These are phyloP conservation scores for Pythium scleroteichum DNA, from an alignment of 352 stramenopile species.

Conservation along the genomic window DNA sequence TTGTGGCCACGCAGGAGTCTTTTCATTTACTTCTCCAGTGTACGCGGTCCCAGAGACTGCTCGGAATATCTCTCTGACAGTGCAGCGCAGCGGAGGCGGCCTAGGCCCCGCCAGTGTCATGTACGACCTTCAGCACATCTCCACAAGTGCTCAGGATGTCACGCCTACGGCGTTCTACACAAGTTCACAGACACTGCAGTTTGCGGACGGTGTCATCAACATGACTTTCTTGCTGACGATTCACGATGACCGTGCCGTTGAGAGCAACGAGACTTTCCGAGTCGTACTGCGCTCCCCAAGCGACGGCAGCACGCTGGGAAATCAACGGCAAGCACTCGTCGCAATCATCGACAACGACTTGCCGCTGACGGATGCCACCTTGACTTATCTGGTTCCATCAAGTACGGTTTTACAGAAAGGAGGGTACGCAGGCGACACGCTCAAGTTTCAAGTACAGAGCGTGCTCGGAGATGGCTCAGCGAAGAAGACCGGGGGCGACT, in stretches of 20 bases:
- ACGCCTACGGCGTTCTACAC: conserved; percentile 90
- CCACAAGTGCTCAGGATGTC: conserved; percentile 71
- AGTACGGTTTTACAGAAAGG: conserved; percentile 32
- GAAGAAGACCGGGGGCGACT: conserved; percentile 23
- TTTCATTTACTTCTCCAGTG: conserved; percentile 85
- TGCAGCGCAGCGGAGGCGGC: conserved; percentile 86
- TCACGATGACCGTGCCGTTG: conserved; percentile 85
- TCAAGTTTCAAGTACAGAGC: conserved; percentile 60
- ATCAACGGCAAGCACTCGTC: conserved; percentile 61
- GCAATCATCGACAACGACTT: conserved; percentile 75
- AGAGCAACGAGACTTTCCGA: conserved; percentile 71
- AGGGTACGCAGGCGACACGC: conserved; percentile 39
- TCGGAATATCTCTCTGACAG: conserved; percentile 75
- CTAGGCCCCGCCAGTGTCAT: conserved; percentile 65
- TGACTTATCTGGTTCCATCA: conserved; percentile 38
- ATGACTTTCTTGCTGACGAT: conserved; percentile 91
- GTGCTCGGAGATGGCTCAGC: conserved; percentile 41
- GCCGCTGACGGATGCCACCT: conserved; percentile 35
- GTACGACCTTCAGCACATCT: conserved; percentile 88
- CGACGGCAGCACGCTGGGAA: conserved; percentile 45
- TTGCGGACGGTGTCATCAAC: conserved; percentile 77
- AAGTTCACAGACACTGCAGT: conserved; percentile 71
- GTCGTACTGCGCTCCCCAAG: conserved; percentile 35
- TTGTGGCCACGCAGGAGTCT: conserved; percentile 89
- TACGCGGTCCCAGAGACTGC: conserved; percentile 83